These are phyloP conservation scores for Clathrospora elynae DNA, from an alignment of 2,329 filamentous ascomycete genomes.

Conservation along the genomic window DNA sequence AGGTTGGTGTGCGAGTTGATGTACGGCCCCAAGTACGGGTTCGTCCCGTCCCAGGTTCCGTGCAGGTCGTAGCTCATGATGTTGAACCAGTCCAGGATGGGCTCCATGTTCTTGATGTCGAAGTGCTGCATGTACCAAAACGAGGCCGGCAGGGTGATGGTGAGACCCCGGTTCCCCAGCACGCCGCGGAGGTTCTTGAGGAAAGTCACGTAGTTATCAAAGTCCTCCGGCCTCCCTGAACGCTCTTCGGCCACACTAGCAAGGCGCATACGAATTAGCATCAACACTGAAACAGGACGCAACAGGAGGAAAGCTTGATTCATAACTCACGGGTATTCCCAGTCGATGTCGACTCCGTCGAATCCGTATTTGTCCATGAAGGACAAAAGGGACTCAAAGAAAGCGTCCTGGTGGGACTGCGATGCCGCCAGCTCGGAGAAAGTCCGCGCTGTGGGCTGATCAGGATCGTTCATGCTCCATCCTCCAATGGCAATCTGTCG, in stretches of 20 bases:
- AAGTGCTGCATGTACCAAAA: conserved; percentile 34
- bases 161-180: conserved; percentile 10
- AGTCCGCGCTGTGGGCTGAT: conserved; percentile 32
- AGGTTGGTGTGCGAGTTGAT: conserved; percentile 52
- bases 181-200: neutral
- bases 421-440: conserved; percentile 38
- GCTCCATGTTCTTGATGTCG: conserved; percentile 21
- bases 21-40: conserved; percentile 32
- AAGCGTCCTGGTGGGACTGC: conserved; percentile 26
- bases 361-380: conserved; percentile 52
- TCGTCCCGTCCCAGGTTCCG: conserved; percentile 44
- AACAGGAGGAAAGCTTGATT: neutral
- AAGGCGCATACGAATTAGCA: conserved; percentile 1
- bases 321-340: too few relatives aligned
- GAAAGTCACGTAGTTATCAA: neutral
- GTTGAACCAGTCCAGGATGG: conserved; percentile 50
- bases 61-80: conserved; percentile 55
- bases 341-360: conserved; percentile 55
- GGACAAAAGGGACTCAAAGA: conserved; percentile 42
- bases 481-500: conserved; percentile 52
- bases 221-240: conserved; percentile 43
- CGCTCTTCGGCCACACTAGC: conserved; percentile 36
- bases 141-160: conserved; percentile 22
- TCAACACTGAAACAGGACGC: neutral
- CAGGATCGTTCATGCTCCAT: conserved; percentile 49